Evolutionary conservation across 331 rosid genomes (phyloP).

Genomic region (Phaseolus coccineus): DNA sequence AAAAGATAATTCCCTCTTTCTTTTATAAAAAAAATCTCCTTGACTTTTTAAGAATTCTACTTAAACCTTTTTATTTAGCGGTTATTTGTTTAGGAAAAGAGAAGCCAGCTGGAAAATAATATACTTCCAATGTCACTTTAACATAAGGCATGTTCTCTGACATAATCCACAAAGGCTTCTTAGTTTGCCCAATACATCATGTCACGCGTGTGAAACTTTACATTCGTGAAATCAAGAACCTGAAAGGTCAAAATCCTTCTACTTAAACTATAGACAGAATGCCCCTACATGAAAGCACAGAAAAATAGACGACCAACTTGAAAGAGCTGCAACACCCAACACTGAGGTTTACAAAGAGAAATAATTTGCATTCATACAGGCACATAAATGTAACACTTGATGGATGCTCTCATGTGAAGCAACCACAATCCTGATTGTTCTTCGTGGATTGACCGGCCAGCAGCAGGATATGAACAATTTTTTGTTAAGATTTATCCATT

Average conservation of each 20-base stretch:
- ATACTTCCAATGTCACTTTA: conserved; percentile 29
- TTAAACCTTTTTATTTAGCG: neutral
- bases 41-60: neutral
- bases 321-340: conserved; percentile 53
- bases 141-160: conserved; percentile 23
- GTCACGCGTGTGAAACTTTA: conserved; percentile 45
- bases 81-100: neutral
- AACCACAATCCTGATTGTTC: conserved; percentile 44
- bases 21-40: neutral
- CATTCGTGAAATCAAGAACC: conserved; percentile 45
- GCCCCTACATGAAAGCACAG: conserved; percentile 45
- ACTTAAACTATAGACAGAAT: conserved; percentile 52
- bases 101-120: conserved; percentile 12
- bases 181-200: conserved; percentile 44
- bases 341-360: conserved; percentile 55
- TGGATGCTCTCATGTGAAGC: conserved; percentile 42
- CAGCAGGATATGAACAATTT: conserved; percentile 36
- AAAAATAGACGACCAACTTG: conserved; percentile 50
- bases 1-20: neutral
- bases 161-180: conserved; percentile 40
- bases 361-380: conserved; percentile 60
- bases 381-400: conserved; percentile 54
- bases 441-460: conserved; percentile 33
- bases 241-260: conserved; percentile 43
- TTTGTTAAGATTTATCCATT: conserved; percentile 47